Evolutionary conservation across 2,329 filamentous ascomycete genomes (phyloP), one percentile per base, ranked within the genome.

Genomic region (Colletotrichum euphorbiae): DNA sequence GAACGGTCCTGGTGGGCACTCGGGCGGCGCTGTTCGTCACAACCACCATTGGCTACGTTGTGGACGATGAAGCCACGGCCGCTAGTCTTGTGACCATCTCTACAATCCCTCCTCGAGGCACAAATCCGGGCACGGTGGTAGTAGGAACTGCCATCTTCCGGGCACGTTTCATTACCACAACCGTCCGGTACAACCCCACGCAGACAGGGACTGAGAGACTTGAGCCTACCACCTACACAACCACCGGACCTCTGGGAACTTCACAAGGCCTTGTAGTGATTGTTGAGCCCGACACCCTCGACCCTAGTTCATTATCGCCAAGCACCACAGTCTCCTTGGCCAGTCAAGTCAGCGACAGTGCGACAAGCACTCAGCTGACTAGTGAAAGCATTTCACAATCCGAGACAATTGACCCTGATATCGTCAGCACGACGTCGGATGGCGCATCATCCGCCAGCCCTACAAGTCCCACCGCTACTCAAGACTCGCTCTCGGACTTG

Each of bases 1-100:
- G 67, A 6, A 71, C 70, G 2, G 40, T 70, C 2, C 28, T 70
- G 9, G 51, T 70, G 17, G 48, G 45, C 17, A 51, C 45, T 11
- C 31, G 33, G 17, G 28, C 57, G 12, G 45, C 57, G 2, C 28
- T 36, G 15, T 60, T 51, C 15, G 45, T 60, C 28, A 60, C 57
- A 3, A 51, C 57, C 9, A 42, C 57, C 6, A 46, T 61, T 13
- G 36, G 19, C 15, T 42, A 61, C n/a, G 8, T 38, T 19, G 33
- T 54, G 11, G 33, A 54, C 12, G 51, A n/a, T 4, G 51, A 33
- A 4, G 3, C 17, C 11, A 12, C 31, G 13, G 17, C 33, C 6
- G 51, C 31, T 38, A 54, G 51, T 21, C 15, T 43, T 11, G 17
- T 61, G 6, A 61, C 51, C 36, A 38, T 60, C 12, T 51, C 62